Conservation (phyloP, 2,329 filamentous ascomycete genomes). For the Pseudogymnoascus sp. region DNA sequence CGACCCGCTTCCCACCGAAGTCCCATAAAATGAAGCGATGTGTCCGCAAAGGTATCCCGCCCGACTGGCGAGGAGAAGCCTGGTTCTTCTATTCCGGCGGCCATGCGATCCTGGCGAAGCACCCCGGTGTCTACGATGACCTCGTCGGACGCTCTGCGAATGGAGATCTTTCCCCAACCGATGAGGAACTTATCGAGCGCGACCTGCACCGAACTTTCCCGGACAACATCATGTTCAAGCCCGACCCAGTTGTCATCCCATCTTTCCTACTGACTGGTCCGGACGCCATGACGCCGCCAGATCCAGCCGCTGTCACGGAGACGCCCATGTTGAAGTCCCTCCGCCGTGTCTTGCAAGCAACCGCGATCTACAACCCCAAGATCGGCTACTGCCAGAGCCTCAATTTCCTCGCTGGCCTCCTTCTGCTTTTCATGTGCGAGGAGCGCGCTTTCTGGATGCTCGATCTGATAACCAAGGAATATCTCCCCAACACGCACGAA, state of each 20-base stretch:
- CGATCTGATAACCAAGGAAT: conserved; percentile 82
- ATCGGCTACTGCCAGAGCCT: conserved; percentile 95
- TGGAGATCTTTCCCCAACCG: conserved; percentile 57
- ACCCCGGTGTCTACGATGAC: conserved; percentile 69
- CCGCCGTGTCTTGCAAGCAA: conserved; percentile 79
- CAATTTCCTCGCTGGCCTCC: conserved; percentile 86
- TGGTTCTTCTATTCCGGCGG: conserved; percentile 97
- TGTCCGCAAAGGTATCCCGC: conserved; percentile 86
- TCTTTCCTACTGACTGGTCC: conserved; percentile 31
- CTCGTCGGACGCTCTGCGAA: conserved; percentile 58
- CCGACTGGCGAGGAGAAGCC: conserved; percentile 87
- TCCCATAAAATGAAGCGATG: conserved; percentile 83
- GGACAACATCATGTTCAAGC: conserved; percentile 87
- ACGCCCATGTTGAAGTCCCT: conserved; percentile 74
- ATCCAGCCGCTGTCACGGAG: conserved; percentile 42
- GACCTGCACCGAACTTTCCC: conserved; percentile 92
- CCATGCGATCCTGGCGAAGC: conserved; percentile 67
- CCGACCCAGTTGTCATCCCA: conserved; percentile 31
- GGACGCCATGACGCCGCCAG: conserved; percentile 28
- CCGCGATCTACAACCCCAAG: conserved; percentile 80
- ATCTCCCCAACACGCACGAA: conserved; percentile 87
- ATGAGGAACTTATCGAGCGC: conserved; percentile 85
- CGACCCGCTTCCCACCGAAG: conserved; percentile 71
- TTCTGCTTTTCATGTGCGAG: conserved; percentile 83
- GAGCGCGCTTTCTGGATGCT: conserved; percentile 91